Percentiles rank a stretch among this genome's conserved stretches.
These are phyloP conservation scores for Fusarium circinatum DNA, from an alignment of 2,329 filamentous ascomycete genomes.

Conservation along the genomic window DNA sequence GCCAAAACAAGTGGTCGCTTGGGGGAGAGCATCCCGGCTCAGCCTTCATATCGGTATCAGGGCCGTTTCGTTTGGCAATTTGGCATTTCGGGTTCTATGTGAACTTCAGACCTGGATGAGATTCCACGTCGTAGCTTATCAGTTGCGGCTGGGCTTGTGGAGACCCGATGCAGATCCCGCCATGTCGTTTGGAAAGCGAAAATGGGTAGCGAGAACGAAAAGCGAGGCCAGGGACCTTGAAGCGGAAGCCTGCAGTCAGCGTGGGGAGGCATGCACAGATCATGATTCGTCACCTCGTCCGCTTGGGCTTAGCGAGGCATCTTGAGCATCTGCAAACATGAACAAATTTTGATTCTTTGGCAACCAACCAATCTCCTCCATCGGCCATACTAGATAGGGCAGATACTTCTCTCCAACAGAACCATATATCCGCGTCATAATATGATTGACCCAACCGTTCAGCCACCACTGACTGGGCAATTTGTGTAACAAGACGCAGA, in stretches of 20 bases:
- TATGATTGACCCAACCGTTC: not conserved
- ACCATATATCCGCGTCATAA: not conserved
- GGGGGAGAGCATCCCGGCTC: not conserved
- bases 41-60: not conserved
- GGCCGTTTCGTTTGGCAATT: not conserved
- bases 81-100: not conserved
- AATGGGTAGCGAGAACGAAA: not conserved
- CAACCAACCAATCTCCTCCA: not conserved
- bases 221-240: not conserved
- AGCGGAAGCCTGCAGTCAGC: not conserved
- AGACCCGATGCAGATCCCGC: not conserved
- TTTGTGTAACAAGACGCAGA: not conserved
- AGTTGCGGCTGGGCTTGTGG: not conserved
- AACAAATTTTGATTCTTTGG: not conserved
- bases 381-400: not conserved
- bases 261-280: not conserved
- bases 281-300: not conserved
- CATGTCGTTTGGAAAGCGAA: not conserved
- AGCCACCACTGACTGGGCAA: not conserved
- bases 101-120: not conserved
- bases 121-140: not conserved
- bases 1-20: not conserved
- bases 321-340: not conserved
- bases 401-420: not conserved
- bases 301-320: not conserved